A percentile compares a stretch with the other conserved stretches of the same genome.
These are phyloP conservation scores for Pseudogymnoascus sp. DNA, from an alignment of 2,329 filamentous ascomycete species.

Conservation along the genomic window DNA sequence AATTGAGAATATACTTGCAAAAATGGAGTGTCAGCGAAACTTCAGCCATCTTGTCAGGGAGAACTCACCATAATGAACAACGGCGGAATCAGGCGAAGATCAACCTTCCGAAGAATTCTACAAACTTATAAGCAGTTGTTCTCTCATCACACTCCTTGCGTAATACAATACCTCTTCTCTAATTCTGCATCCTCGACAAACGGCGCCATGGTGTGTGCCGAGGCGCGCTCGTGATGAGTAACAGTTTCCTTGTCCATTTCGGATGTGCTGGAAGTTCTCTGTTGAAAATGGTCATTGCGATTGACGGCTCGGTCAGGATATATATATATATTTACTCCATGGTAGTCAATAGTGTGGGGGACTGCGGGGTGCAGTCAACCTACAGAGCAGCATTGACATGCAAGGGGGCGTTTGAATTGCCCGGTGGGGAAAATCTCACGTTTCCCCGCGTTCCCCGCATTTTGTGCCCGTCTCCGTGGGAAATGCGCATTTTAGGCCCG, in stretches of 20 bases:
- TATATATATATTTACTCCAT: neutral
- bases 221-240: slow-evolving; percentile 4
- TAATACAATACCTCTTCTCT: slow-evolving; percentile 11
- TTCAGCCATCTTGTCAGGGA: neutral
- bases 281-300: neutral
- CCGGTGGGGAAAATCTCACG: neutral
- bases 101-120: slow-evolving; percentile 14
- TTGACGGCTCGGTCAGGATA: neutral
- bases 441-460: neutral
- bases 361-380: neutral
- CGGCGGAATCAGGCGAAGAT: slow-evolving; percentile 14
- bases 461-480: neutral
- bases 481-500: neutral
- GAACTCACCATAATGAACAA: slow-evolving; percentile 13
- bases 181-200: slow-evolving; percentile 12
- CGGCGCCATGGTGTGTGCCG: neutral
- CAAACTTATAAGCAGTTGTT: slow-evolving; percentile 3
- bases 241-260: slow-evolving; percentile 3
- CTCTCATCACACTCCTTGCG: neutral
- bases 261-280: neutral
- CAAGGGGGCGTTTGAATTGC: neutral
- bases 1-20: slow-evolving; percentile 10
- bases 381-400: neutral
- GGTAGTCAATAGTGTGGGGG: neutral
- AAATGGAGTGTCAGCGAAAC: neutral